A percentile compares a stretch with the other conserved stretches of the same genome.
phyloP scores from a whole-genome alignment of 2,329 filamentous ascomycete species.

The Fusarium nodosum region DNA sequence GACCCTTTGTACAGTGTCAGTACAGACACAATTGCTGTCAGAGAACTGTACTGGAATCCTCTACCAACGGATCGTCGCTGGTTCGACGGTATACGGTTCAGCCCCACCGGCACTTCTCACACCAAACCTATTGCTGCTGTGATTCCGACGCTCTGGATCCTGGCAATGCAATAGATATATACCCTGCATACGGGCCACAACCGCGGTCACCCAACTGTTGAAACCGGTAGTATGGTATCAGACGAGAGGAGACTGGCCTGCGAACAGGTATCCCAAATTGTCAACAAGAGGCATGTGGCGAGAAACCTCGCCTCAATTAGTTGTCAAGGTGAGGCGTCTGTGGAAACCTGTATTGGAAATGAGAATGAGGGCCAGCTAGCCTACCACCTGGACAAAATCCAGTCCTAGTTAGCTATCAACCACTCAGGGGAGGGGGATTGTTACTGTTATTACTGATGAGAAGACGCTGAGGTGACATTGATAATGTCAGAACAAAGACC shows the following conservation, averaged over 20 bases:
- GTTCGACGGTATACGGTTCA: slow-evolving; percentile 35
- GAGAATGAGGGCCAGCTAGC: not conserved
- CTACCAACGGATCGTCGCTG: slow-evolving; percentile 18
- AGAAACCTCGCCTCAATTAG: slow-evolving; percentile 5
- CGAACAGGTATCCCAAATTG: slow-evolving; percentile 35
- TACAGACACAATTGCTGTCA: not conserved
- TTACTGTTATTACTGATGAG: slow-evolving; percentile 11
- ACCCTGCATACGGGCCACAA: slow-evolving; percentile 18
- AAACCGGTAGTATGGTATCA: slow-evolving; percentile 30
- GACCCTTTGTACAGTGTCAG: not conserved
- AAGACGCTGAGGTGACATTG: slow-evolving; percentile 8
- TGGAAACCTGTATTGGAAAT: slow-evolving; percentile 11
- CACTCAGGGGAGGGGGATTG: slow-evolving; percentile 10
- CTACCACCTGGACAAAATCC: slow-evolving; percentile 15
- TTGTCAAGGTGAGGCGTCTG: slow-evolving; percentile 15
- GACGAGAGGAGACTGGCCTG: slow-evolving; percentile 3
- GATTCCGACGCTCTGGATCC: slow-evolving; percentile 30
- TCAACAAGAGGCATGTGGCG: slow-evolving; percentile 19
- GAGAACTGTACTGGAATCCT: slow-evolving; percentile 2
- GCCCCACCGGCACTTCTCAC: slow-evolving; percentile 34
- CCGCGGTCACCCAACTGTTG: slow-evolving; percentile 21
- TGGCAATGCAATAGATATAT: slow-evolving; percentile 12
- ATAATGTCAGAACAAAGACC: slow-evolving; percentile 7
- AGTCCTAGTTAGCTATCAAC: slow-evolving; percentile 1
- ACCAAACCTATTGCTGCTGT: slow-evolving; percentile 38